A percentile compares a stretch with the other conserved stretches of the same genome.
Conservation (phyloP, 176 grass and related monocot genomes). For the Zoysia pacifica region DNA sequence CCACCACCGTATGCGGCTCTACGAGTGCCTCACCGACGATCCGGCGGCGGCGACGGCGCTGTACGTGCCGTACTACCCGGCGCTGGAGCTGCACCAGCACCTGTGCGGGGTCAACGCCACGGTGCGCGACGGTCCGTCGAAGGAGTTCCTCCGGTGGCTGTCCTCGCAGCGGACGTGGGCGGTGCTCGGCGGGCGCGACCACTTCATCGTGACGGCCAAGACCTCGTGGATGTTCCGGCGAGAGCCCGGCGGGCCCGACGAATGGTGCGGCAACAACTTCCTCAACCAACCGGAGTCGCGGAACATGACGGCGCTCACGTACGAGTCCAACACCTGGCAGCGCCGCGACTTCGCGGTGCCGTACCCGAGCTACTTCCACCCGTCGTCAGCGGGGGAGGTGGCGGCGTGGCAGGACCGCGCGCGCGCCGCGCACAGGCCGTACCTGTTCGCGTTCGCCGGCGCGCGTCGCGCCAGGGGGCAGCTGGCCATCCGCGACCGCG, state of each 20-base stretch:
- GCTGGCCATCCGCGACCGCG: slow-evolving; percentile 51
- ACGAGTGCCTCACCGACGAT: slow-evolving; percentile 61
- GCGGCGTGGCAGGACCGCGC: slow-evolving; percentile 48
- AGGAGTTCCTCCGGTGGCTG: slow-evolving; percentile 56
- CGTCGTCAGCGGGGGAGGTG: slow-evolving; percentile 45
- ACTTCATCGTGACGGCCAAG: slow-evolving; percentile 61
- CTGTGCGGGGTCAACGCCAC: slow-evolving; percentile 55
- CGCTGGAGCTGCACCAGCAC: slow-evolving; percentile 56
- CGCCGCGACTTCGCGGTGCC: slow-evolving; percentile 59
- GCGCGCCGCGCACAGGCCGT: slow-evolving; percentile 26
- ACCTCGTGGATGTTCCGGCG: slow-evolving; percentile 66
- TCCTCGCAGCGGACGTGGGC: slow-evolving; percentile 52
- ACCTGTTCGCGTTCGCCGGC: slow-evolving; percentile 60
- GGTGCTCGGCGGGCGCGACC: slow-evolving; percentile 47
- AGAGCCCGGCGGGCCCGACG: background rate
- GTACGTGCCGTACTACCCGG: slow-evolving; percentile 69
- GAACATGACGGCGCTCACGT: slow-evolving; percentile 59
- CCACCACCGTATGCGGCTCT: slow-evolving; percentile 68
- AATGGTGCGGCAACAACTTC: slow-evolving; percentile 60
- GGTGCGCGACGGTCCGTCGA: slow-evolving; percentile 40
- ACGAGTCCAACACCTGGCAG: slow-evolving; percentile 50
- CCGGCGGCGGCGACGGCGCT: slow-evolving; percentile 45
- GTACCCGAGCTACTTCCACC: slow-evolving; percentile 79
- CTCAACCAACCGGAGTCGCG: slow-evolving; percentile 41
- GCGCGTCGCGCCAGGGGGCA: slow-evolving; percentile 26